phyloP scores from a whole-genome alignment of 805 yeast genomes.

The Pichia ethanolica region DNA sequence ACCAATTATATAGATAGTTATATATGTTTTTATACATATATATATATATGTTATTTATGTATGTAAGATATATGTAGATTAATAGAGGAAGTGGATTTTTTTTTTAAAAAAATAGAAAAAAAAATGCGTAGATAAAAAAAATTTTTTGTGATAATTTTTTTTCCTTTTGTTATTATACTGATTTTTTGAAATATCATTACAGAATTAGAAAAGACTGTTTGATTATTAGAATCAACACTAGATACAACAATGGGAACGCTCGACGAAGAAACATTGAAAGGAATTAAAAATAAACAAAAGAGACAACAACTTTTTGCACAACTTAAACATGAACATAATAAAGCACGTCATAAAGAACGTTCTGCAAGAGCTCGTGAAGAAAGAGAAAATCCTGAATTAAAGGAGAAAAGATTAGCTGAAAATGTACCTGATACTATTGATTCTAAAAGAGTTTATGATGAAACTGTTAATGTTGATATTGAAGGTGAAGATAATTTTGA shows the following conservation, averaged over 20 bases:
- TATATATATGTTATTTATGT: too few relatives aligned
- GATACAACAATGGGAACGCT: constrained; percentile 19
- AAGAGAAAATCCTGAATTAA: constrained; percentile 71
- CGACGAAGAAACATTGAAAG: constrained; percentile 34
- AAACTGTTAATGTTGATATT: constrained; percentile 56
- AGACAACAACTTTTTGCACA: constrained; percentile 74
- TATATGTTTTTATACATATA: neutral
- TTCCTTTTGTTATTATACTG: too few relatives aligned
- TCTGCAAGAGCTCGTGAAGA: constrained; percentile 85
- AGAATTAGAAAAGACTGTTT: too few relatives aligned
- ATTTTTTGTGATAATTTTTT: too few relatives aligned
- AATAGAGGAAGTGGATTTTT: too few relatives aligned
- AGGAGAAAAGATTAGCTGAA: constrained; percentile 66
- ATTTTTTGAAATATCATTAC: too few relatives aligned
- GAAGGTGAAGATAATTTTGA: constrained; percentile 63
- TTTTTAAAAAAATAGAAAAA: too few relatives aligned
- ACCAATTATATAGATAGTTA: neutral
- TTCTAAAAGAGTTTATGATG: constrained; percentile 77
- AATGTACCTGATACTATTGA: constrained; percentile 83
- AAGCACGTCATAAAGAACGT: constrained; percentile 69
- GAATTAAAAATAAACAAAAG: constrained; percentile 66
- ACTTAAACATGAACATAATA: constrained; percentile 65
- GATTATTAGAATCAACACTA: too few relatives aligned
- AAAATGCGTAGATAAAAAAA: too few relatives aligned
- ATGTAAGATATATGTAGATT: too few relatives aligned